Evolutionary conservation across 805 yeast genomes (phyloP), one percentile per base, ranked within the genome.

Genomic region (Yarrowia sp.): DNA sequence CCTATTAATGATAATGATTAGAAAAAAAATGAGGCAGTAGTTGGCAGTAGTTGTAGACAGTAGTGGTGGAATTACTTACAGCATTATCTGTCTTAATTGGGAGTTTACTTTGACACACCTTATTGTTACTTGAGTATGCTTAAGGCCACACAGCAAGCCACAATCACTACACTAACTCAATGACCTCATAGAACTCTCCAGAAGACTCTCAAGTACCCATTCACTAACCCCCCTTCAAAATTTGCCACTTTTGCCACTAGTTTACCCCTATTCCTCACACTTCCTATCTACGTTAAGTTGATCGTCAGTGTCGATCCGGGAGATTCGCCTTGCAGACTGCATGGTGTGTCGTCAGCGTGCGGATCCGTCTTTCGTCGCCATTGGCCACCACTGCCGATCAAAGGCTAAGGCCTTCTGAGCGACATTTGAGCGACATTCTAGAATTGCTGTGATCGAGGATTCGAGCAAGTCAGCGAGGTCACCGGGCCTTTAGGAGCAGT

Each of bases 351-450:
- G 53, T 32, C 40, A 32, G 19, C 15, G 43, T 12, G 19, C 53
- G 53, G 50, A 22, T 46, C 50, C 7, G 35, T 22, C 50, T 22
- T 46, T 19, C 35, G 50, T 8, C 14, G 11, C 19, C 58, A 52
- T 36, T 36, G 58, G 58, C 58, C 22, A 11, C 43, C 14, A 5
- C 4, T 16, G 58, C 10, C 26, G 58, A 52, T 52, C 58, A 52
- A 52, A 52, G 32, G 12, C 32, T n/a, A n/a, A 36, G 22, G 19
- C 26, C 16, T 32, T 32, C 19, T 35, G 43, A 52, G 43, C 16
- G 58, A 52, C 58, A 11, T 38, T 52, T 52, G 58, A 52, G 58
- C 58, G 58, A 38, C 58, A 52, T 52, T 52, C 58, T 52, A 52
- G 58, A 52, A 52, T 52, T 52, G 58, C 58, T 52, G 42, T 32